A percentile compares a stretch with the other conserved stretches of the same genome.
Conservation (phyloP, 2,329 filamentous ascomycete species). For the Fragosphaeria purpurea region DNA sequence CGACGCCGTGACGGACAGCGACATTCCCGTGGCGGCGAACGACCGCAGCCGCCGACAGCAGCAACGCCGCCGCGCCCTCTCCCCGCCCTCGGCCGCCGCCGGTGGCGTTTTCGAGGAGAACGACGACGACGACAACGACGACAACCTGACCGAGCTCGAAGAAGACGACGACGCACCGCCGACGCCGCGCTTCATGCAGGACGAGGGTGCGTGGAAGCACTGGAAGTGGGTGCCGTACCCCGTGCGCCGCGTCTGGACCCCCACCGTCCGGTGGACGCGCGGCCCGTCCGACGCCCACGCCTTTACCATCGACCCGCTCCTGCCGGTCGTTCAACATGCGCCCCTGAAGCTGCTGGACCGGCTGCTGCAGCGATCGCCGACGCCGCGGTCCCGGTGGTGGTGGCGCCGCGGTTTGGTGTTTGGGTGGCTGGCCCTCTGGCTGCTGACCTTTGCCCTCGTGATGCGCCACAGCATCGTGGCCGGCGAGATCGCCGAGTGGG, state of each 20-base stretch:
- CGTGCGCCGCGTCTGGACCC: conserved; percentile 34
- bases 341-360: conserved; percentile 55
- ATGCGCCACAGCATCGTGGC: conserved; percentile 51
- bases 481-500: conserved; percentile 57
- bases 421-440: conserved; percentile 55
- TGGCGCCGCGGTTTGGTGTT: conserved; percentile 51
- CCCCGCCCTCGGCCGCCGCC: too few species aligned
- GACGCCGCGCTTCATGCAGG: conserved; percentile 52
- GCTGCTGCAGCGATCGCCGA: conserved; percentile 48
- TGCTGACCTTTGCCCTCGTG: conserved; percentile 58
- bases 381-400: conserved; percentile 44
- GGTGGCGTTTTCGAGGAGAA: too few species aligned
- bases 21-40: not conserved
- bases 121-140: conserved; percentile 16
- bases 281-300: conserved; percentile 45
- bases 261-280: conserved; percentile 38
- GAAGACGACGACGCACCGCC: conserved; percentile 31
- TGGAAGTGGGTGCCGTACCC: conserved; percentile 52
- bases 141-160: conserved; percentile 36
- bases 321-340: conserved; percentile 57
- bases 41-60: too few species aligned
- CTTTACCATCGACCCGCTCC: conserved; percentile 47
- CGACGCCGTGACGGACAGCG: not conserved
- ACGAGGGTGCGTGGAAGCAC: conserved; percentile 38
- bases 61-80: too few species aligned